Evolutionary conservation across 352 stramenopile genomes (phyloP), one percentile per base, ranked within the genome.

Genomic region (Globisporangium camurandrum): DNA sequence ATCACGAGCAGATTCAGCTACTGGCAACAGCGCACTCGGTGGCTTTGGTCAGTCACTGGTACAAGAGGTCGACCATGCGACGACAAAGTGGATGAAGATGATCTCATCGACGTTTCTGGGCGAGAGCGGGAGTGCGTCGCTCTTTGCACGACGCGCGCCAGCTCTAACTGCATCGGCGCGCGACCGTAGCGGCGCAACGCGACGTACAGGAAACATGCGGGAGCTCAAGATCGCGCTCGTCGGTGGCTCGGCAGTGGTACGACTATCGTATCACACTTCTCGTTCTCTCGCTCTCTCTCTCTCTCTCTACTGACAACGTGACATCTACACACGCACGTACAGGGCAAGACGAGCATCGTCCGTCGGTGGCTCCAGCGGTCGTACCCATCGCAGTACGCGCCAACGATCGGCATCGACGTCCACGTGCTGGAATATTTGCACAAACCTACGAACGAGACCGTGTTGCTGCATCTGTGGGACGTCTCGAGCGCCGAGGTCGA

Each of bases 181-280:
- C 10, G 31, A 31, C 16, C 7, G 10, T 8, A 40, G 38, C 4
- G 37, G 19, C 10, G 28, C 41, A 40, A 55, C 49, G 30, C 36
- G 1, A 41, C 62, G 19, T 56, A 49, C 56, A 56, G 54, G 48
- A 51, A 48, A 64, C 27, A 82, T 59, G 42, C 69, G 69, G 20
- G 75, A 85, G 42, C 67, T 91, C 57, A 93, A 91, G 68, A 86
- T 93, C 45, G 82, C 76, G 20, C 71, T 93, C 12, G 82, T 93
- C 3, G 82, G 82, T 26, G 82, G 79, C 12, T 58, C 81, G 3
- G 79, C 72, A 42, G 82, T 93, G 64, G 80, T 88, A 49, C 48
- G n/a, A n/a, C n/a, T n/a, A n/a, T n/a, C n/a, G n/a, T n/a, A n/a
- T n/a, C n/a, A n/a, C n/a, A n/a, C n/a, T n/a, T n/a, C n/a, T n/a